Percentiles rank a stretch among this genome's conserved stretches.
phyloP scores from a whole-genome alignment of 768 basidiomycete species.

The Auricularia heimuer region DNA sequence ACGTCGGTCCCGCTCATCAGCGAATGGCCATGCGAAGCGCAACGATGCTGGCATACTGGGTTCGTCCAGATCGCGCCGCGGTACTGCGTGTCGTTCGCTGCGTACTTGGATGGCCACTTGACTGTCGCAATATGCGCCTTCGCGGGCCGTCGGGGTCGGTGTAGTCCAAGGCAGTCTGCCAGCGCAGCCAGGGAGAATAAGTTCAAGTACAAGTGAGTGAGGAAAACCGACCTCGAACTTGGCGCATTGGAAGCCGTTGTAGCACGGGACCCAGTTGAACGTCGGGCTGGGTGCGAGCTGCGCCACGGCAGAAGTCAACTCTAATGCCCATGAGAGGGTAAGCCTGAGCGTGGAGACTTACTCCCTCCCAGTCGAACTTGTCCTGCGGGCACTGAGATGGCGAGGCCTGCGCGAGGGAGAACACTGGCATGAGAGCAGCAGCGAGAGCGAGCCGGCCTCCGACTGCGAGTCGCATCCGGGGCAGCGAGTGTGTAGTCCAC shows the following conservation, averaged over 20 bases:
- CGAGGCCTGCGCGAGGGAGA: too few relatives aligned
- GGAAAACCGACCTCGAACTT: neutral
- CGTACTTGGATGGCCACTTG: conserved; percentile 9
- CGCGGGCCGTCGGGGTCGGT: conserved; percentile 4
- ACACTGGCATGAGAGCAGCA: too few relatives aligned
- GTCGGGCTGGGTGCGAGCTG: neutral
- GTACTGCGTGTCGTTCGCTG: conserved; percentile 9
- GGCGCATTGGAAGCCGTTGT: neutral
- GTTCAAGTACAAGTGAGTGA: neutral
- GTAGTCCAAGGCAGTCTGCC: conserved; percentile 13
- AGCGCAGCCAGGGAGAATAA: neutral
- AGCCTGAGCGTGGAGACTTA: too few relatives aligned
- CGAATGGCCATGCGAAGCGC: neutral
- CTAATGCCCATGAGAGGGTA: too few relatives aligned
- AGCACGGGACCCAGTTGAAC: neutral
- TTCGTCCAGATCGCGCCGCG: conserved; percentile 15
- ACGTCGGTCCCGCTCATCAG: neutral
- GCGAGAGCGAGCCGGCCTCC: too few relatives aligned
- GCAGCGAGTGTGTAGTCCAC: too few relatives aligned
- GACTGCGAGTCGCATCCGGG: too few relatives aligned
- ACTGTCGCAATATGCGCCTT: conserved; percentile 13
- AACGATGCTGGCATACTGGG: neutral
- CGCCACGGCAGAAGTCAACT: too few relatives aligned
- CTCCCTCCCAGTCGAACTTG: too few relatives aligned
- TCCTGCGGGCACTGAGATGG: too few relatives aligned